These are phyloP conservation scores for Candolleomyces efflorescens DNA, from an alignment of 768 basidiomycete genomes.

Conservation along the genomic window DNA sequence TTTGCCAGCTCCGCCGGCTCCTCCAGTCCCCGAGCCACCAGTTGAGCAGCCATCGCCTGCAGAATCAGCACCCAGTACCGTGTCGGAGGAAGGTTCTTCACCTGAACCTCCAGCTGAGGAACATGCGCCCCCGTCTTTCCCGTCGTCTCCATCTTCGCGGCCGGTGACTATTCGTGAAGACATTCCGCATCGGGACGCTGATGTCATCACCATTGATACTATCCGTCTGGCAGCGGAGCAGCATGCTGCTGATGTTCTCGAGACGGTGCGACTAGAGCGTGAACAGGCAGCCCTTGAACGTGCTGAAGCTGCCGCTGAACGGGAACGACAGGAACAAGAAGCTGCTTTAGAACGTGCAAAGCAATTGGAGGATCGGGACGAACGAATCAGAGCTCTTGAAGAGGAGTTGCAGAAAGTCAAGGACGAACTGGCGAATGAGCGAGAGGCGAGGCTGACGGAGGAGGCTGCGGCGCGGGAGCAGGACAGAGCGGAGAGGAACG, in stretches of 20 bases:
- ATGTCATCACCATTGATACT: neutral
- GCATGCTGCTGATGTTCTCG: slow-evolving; percentile 54
- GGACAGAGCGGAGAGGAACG: slow-evolving; percentile 51
- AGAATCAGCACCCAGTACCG: neutral
- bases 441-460: slow-evolving; percentile 50
- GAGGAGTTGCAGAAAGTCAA: slow-evolving; percentile 56
- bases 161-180: neutral
- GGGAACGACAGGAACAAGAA: slow-evolving; percentile 44
- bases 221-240: slow-evolving; percentile 41
- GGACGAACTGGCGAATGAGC: slow-evolving; percentile 61
- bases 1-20: slow-evolving; percentile 24
- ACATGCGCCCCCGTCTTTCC: neutral
- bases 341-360: slow-evolving; percentile 45
- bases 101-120: neutral
- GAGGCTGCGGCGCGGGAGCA: slow-evolving; percentile 61
- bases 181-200: neutral
- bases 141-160: neutral
- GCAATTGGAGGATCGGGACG: slow-evolving; percentile 46
- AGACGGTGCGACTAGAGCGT: slow-evolving; percentile 53
- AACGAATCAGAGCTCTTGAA: slow-evolving; percentile 56
- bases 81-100: neutral
- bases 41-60: neutral
- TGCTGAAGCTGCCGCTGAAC: slow-evolving; percentile 51
- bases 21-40: slow-evolving; percentile 8
- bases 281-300: slow-evolving; percentile 55